Conservation (phyloP, 495 filamentous ascomycete species). For the Xylaria flabelliformis region DNA sequence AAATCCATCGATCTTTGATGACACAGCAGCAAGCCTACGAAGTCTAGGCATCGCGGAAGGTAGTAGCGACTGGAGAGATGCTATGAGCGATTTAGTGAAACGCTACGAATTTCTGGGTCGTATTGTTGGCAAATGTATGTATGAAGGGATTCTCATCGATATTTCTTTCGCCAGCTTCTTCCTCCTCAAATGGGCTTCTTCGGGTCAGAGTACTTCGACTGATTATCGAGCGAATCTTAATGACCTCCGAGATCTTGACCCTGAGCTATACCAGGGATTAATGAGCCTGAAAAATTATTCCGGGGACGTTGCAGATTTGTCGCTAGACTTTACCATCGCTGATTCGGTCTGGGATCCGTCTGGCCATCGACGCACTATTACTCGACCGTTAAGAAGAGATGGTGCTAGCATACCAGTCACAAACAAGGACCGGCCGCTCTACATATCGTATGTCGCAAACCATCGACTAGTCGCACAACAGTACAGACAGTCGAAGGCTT, state of each 20-base stretch:
- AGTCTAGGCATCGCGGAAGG: constrained; percentile 59
- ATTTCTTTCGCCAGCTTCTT: constrained; percentile 95
- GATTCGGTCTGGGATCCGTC: constrained; percentile 71
- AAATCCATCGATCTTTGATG: constrained; percentile 81
- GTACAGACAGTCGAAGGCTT: constrained; percentile 78
- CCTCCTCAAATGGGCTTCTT: constrained; percentile 90
- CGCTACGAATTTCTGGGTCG: constrained; percentile 93
- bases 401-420: constrained; percentile 83
- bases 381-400: constrained; percentile 73
- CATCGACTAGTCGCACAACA: constrained; percentile 85
- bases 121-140: constrained; percentile 94
- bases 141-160: constrained; percentile 96
- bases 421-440: constrained; percentile 89
- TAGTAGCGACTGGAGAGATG: constrained; percentile 58
- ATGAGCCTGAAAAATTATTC: constrained; percentile 87
- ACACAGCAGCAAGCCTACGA: constrained; percentile 65
- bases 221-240: constrained; percentile 89
- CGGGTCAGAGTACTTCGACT: constrained; percentile 64
- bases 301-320: constrained; percentile 80
- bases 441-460: constrained; percentile 88
- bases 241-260: constrained; percentile 90
- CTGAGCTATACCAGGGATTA: constrained; percentile 90
- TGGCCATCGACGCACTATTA: constrained; percentile 61
- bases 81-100: constrained; percentile 66
- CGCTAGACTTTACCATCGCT: constrained; percentile 87